These are phyloP conservation scores for Hymenoscyphus salicellus DNA, from an alignment of 2,329 filamentous ascomycete genomes.

Conservation along the genomic window DNA sequence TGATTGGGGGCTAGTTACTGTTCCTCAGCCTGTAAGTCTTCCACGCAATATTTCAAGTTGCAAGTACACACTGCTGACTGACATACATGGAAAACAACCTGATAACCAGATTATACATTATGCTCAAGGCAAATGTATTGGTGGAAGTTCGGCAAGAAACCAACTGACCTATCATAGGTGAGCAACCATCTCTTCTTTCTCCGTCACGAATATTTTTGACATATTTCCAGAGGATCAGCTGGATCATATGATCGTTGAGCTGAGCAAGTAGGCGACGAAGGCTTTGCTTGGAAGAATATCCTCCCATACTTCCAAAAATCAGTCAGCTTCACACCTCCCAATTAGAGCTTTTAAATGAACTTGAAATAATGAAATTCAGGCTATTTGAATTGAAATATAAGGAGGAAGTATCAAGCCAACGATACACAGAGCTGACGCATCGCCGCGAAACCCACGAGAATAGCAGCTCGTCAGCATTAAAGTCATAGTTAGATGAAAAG, in stretches of 20 bases:
- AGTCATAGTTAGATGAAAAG: neutral
- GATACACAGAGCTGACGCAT: no score
- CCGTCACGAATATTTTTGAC: neutral
- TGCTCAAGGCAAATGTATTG: neutral
- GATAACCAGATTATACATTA: neutral
- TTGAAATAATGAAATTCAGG: no score
- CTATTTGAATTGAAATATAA: no score
- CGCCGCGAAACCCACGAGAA: no score
- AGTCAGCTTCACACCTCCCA: neutral
- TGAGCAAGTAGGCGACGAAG: neutral
- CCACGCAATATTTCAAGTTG: no score
- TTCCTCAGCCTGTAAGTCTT: neutral
- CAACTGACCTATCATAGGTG: slow-evolving; percentile 4
- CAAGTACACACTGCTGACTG: neutral
- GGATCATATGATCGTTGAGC: neutral
- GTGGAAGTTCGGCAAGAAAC: slow-evolving; percentile 1
- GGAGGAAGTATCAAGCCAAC: no score
- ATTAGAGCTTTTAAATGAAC: neutral
- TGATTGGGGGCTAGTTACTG: neutral
- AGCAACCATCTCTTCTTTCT: neutral
- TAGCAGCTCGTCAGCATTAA: no score
- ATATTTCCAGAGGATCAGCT: neutral
- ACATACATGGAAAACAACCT: neutral
- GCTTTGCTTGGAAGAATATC: neutral
- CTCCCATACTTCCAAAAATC: neutral